Percentiles rank a stretch among this genome's conserved stretches.
phyloP scores from a whole-genome alignment of 768 basidiomycete genomes.

The Lenzites betulinus region DNA sequence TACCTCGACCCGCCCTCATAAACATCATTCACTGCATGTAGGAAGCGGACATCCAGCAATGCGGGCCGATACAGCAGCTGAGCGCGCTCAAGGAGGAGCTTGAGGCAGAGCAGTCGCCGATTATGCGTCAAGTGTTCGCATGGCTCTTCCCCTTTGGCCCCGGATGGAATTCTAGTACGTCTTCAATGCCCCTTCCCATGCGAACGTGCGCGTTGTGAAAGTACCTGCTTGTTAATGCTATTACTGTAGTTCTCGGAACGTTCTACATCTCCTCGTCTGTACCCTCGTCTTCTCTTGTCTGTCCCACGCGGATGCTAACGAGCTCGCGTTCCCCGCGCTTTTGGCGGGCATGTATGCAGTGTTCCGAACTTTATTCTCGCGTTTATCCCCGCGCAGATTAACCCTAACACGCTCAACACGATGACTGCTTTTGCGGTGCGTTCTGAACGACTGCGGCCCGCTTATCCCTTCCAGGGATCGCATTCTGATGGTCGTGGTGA shows the following conservation, averaged over 20 bases:
- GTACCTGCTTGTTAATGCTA: slow-evolving; percentile 3
- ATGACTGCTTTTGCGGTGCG: slow-evolving; percentile 90
- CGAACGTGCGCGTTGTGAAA: slow-evolving; percentile 16
- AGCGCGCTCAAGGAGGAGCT: slow-evolving; percentile 60
- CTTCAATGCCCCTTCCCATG: not conserved
- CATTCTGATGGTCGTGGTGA: not conserved
- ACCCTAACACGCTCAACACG: slow-evolving; percentile 81
- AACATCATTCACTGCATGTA: slow-evolving; percentile 18
- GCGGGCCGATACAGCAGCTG: slow-evolving; percentile 46
- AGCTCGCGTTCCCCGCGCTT: slow-evolving; percentile 22
- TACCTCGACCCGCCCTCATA: not conserved
- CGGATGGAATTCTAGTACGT: slow-evolving; percentile 76
- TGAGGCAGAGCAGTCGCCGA: slow-evolving; percentile 65
- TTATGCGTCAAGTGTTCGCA: slow-evolving; percentile 79
- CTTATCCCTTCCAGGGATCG: not conserved
- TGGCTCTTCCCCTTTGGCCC: slow-evolving; percentile 90
- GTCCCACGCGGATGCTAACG: slow-evolving; percentile 21
- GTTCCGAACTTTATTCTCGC: slow-evolving; percentile 94
- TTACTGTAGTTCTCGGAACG: slow-evolving; percentile 69
- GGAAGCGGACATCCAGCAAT: slow-evolving; percentile 48
- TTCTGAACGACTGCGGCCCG: not conserved
- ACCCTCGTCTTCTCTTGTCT: slow-evolving; percentile 12
- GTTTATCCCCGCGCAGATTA: slow-evolving; percentile 89
- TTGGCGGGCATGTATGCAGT: slow-evolving; percentile 44
- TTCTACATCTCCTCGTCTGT: slow-evolving; percentile 97